Base-by-base conservation (phyloP, 768 basidiomycete genomes). In the Coprinopsis sp. region DNA sequence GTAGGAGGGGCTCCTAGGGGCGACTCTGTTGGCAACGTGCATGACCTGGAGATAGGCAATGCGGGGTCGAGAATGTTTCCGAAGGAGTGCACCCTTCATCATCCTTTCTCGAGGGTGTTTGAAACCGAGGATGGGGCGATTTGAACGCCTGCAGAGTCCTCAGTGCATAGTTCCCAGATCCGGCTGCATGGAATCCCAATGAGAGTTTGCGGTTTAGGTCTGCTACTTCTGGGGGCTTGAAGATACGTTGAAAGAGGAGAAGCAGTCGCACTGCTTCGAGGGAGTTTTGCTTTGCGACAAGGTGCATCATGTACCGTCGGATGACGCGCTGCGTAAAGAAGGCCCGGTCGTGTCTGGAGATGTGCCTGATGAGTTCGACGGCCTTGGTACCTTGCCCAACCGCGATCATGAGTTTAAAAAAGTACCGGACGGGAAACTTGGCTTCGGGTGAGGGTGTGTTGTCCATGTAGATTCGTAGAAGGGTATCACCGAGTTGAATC, bases 401-500 rank as follows among this genome's bases (percentile, higher is more conserved):
- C 21, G 61, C 46, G 14, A 72, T 58, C 62, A 76, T 54, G 45
- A 71, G 58, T 23, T 56, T 56, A 46, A 80, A 60, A 22, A 77
- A 66, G 41, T 69, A 73, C 10, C 76, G 70, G 27, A 82, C 56
- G n/a, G 71, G 72, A 52, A 72, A 70, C 44, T 73, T 74, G 50
- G 59, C 48, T 6, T 52, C 47, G 6, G 29, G 28, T 0, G 66
- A 58, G 0, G 74, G 73, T 14, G 53, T 52, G 3, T 54, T 59
- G 3, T 55, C 56, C 7, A 50, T 34, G 47, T 75, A 81, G 27
- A 76, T 47, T 2, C 54, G 56, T 34, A 49, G 51, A 29, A 81
- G 55, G 5, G 57, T 57, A n/a, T 67, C 49, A 10, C 59, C 64
- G 21, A 81, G 40, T 4, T 58, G 51, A 19, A 55, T 47, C n/a